Evolutionary conservation across 306 rosid genomes (phyloP), one percentile per base, ranked within the genome.

Genomic region (Abrus pulchellus): DNA sequence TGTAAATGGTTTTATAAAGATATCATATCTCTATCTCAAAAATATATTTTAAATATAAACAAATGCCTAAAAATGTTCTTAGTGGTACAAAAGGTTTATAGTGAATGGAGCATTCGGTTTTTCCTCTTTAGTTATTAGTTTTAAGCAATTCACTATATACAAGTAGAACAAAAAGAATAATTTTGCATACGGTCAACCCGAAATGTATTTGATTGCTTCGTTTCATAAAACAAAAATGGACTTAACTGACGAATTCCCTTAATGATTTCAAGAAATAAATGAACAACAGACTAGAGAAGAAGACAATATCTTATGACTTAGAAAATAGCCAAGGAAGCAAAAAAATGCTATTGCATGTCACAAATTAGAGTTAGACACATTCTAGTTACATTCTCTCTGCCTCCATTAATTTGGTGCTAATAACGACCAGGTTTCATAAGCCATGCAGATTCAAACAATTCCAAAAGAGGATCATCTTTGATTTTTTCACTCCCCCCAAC

Each of bases 391-490:
- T 72, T 72, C 30, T 50, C n/a, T 10, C 1, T 48, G 44, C 9
- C 27, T 34, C 28, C 29, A 2, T 20, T 20, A 20, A 20, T n/a
- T 70, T 55, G 14, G 20, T 61, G 55, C 56, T 47, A 32, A 48
- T 9, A 9, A 81, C 71, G 63, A 0, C 69, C 75, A 7, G 83
- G 69, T 5, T 77, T 86, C 97, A 63, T 88, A 29, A 85, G 88
- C 96, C 97, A 90, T 40, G 89, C 87, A 2, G 87, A 80, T 67
- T 94, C 98, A 1, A 94, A 92, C 90, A 94, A 75, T 11, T 83
- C 82, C 11, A 89, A n/a, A 62, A 94, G 70, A 1, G 81, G 71
- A 43, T 91, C 93, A 54, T 83, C 52, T 48, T 41, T 56, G 34
- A 54, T 6, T 3, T 20, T 27, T 48, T 60, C 81, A 7, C 29